Evolutionary conservation across 208 protist species (phyloP).

Genomic region (Wallacemonas rigidus): DNA sequence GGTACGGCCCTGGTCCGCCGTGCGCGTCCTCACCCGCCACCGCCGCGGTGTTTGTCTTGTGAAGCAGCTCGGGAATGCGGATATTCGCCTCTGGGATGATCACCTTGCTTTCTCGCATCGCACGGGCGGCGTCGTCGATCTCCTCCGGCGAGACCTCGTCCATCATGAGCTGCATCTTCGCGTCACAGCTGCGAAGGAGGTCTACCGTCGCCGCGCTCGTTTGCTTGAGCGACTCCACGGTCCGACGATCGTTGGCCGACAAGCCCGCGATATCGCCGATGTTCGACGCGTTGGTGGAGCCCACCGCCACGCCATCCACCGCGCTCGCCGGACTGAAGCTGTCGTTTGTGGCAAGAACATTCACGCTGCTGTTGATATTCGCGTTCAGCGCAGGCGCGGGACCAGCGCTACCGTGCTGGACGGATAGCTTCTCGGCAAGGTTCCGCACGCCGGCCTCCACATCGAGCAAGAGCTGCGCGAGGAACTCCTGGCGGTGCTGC

Average conservation of each 20-base stretch:
- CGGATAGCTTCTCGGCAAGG: constrained; percentile 82
- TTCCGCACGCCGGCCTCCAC: constrained; percentile 90
- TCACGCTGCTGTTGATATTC: not conserved
- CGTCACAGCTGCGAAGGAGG: constrained; percentile 56
- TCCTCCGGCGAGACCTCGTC: constrained; percentile 56
- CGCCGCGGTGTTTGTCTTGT: not conserved
- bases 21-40: not conserved
- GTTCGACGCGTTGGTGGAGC: constrained; percentile 3
- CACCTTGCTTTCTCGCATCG: constrained; percentile 23
- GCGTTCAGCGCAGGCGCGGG: not conserved
- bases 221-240: constrained; percentile 14
- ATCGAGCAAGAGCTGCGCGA: constrained; percentile 79
- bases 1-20: not conserved
- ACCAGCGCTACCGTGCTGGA: constrained; percentile 16
- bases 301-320: not conserved
- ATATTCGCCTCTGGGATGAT: constrained; percentile 49
- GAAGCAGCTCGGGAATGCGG: constrained; percentile 45
- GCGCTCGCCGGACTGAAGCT: not conserved
- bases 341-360: not conserved
- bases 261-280: not conserved
- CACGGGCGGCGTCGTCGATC: constrained; percentile 37
- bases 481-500: constrained; percentile 58
- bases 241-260: constrained; percentile 10
- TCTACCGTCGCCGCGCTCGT: constrained; percentile 30
- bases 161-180: constrained; percentile 67